A percentile compares a stretch with the other conserved stretches of the same genome.
Evolutionary conservation across 371 early-diverging fungal species (phyloP).

Genomic region (Rhizopus arrhizus): DNA sequence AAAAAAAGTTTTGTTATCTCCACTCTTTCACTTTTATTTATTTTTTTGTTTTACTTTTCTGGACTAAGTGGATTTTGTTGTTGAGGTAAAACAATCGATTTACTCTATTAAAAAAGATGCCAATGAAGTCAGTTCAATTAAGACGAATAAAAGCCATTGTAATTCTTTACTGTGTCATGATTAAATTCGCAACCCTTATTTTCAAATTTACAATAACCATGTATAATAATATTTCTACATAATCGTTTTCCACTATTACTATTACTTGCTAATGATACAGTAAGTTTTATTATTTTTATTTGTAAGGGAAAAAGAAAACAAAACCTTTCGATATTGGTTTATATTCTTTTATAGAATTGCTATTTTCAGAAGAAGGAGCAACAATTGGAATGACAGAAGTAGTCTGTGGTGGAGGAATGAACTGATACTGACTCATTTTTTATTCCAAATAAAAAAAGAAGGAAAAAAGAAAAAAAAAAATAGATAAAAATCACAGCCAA

Average conservation of each 20-base stretch:
- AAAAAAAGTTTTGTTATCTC: background rate
- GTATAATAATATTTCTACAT: slow-evolving; percentile 83
- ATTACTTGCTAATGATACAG: slow-evolving; percentile 11
- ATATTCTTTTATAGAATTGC: slow-evolving; percentile 17
- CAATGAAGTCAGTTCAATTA: background rate
- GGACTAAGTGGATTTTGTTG: background rate
- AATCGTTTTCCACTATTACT: slow-evolving; percentile 52
- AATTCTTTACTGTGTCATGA: slow-evolving; percentile 65
- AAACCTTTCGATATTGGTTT: slow-evolving; percentile 11
- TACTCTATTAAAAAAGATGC: slow-evolving; percentile 5
- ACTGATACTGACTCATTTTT: slow-evolving; percentile 1
- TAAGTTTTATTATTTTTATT: slow-evolving; percentile 1
- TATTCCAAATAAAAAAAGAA: slow-evolving; percentile 3
- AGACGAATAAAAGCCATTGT: background rate
- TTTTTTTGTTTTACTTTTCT: slow-evolving; percentile 2
- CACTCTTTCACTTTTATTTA: background rate
- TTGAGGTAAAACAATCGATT: slow-evolving; percentile 17
- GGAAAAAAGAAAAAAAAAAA: slow-evolving; percentile 11
- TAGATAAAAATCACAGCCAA: slow-evolving; percentile 2
- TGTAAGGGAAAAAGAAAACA: slow-evolving; percentile 1
- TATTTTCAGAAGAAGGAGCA: slow-evolving; percentile 36
- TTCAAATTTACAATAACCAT: slow-evolving; percentile 86
- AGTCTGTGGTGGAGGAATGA: slow-evolving; percentile 18
- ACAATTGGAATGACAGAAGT: slow-evolving; percentile 59
- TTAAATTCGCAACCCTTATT: slow-evolving; percentile 86